Evolutionary conservation across 1,284 basidiomycete species (phyloP).

Genomic region (Phaffia rhodozyma): DNA sequence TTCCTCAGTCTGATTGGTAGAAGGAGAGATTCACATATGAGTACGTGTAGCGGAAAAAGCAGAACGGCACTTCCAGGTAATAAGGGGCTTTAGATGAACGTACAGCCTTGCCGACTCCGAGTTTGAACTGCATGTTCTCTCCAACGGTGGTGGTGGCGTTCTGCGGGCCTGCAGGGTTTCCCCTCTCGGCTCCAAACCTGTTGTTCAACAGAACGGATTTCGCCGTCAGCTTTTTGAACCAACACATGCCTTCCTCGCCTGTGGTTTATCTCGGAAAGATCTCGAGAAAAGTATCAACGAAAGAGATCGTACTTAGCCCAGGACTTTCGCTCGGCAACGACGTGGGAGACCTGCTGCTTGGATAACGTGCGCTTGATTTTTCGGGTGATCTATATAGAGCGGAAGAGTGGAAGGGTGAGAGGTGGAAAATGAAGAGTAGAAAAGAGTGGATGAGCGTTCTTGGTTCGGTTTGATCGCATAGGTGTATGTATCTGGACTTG

Average conservation of each 20-base stretch:
- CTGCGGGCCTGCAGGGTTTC: slow-evolving; percentile 79
- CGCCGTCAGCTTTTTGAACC: too few relatives aligned
- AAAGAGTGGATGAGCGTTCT: background rate
- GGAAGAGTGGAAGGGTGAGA: background rate
- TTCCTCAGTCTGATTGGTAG: slow-evolving; percentile 40
- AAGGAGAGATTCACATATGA: background rate
- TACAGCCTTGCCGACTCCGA: slow-evolving; percentile 50
- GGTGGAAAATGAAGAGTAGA: background rate
- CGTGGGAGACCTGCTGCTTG: slow-evolving; percentile 85
- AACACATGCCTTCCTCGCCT: background rate
- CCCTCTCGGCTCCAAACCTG: slow-evolving; percentile 79
- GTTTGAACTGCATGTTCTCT: slow-evolving; percentile 75
- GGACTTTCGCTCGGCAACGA: slow-evolving; percentile 81
- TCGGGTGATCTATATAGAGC: slow-evolving; percentile 54
- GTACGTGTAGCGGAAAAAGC: background rate
- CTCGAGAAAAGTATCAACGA: background rate
- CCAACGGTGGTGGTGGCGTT: slow-evolving; percentile 90
- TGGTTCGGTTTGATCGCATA: background rate
- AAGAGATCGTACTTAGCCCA: slow-evolving; percentile 56
- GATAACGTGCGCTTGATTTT: slow-evolving; percentile 77
- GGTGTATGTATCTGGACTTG: background rate
- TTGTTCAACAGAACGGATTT: background rate
- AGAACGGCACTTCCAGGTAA: too few relatives aligned
- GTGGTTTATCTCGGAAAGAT: background rate
- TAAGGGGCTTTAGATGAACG: background rate